phyloP scores from a whole-genome alignment of 352 stramenopile species.

The Elongisporangium prolatum region DNA sequence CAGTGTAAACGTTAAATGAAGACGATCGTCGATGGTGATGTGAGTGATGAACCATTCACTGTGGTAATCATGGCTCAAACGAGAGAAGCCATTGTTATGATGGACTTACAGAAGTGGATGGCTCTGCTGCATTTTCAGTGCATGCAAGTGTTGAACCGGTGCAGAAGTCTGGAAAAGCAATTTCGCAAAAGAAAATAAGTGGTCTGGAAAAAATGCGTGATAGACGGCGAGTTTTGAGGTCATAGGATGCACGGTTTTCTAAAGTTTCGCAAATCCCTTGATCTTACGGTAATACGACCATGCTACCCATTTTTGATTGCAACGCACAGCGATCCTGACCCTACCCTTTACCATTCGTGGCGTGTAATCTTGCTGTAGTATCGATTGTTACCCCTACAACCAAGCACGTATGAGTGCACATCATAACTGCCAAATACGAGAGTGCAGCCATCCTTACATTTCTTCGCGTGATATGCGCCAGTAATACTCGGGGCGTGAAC shows the following conservation, averaged over 20 bases:
- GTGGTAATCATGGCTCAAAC: neutral
- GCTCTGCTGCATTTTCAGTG: no score
- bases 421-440: neutral
- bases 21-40: neutral
- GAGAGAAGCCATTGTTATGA: neutral
- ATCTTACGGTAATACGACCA: neutral
- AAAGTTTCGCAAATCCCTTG: neutral
- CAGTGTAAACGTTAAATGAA: constrained; percentile 37
- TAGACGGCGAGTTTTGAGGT: neutral
- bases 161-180: neutral
- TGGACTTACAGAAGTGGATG: no score
- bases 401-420: neutral
- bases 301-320: neutral
- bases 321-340: no score
- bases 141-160: neutral
- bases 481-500: constrained; percentile 75
- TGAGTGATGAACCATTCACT: neutral
- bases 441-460: constrained; percentile 35
- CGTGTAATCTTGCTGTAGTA: constrained; percentile 84
- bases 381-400: constrained; percentile 60
- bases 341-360: constrained; percentile 36
- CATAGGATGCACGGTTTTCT: neutral
- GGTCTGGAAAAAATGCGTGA: no score
- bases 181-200: no score
- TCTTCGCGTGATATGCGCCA: constrained; percentile 81